Evolutionary conservation across 2,329 filamentous ascomycete genomes (phyloP), one percentile per base, ranked within the genome.

Genomic region (Penicillium sp.): DNA sequence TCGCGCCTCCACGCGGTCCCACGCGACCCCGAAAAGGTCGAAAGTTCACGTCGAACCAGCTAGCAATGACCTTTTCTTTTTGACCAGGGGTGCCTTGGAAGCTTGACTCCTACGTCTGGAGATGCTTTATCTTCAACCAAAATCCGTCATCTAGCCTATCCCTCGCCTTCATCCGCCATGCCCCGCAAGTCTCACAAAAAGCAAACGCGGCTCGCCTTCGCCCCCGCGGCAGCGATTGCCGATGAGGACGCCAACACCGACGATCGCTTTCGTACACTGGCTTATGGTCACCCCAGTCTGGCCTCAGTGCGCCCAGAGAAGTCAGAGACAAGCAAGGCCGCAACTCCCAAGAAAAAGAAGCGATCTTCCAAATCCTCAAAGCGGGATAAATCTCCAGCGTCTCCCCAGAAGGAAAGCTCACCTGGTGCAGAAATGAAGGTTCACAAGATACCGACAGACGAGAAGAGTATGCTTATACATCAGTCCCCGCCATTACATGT

Each of bases 201-300:
- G 50, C 70, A 73, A 53, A 67, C 69, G 35, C 67, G 65, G 33
- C 61, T 73, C 26, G 50, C 65, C n/a, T 72, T 72, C 48, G 59
- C 64, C 8, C 54, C 69, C 15, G 39, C 39, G 7, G n/a, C 45
- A 4, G 32, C 16, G 2, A 28, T 41, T 11, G 52, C 48, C 7
- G 47, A 48, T 11, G 48, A 50, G 2, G 50, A 50, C 3, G 47
- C 56, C 4, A 47, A 50, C 3, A 44, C 53, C 11, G 43, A 45
- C 27, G 57, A 60, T 28, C 57, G 59, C 32, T 50, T 59, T 17
- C 60, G 65, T 11, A 63, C 47, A 11, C 50, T 70, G 7, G 57
- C 57, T 20, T 70, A 64, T 40, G 43, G 43, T 4, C 57, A 62
- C 43, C 57, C 62, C 8, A 60, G 53, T 7, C 43, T 45, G 35